These are phyloP conservation scores for Scutellaria minor DNA, from an alignment of 257 asterid genomes.

Conservation along the genomic window DNA sequence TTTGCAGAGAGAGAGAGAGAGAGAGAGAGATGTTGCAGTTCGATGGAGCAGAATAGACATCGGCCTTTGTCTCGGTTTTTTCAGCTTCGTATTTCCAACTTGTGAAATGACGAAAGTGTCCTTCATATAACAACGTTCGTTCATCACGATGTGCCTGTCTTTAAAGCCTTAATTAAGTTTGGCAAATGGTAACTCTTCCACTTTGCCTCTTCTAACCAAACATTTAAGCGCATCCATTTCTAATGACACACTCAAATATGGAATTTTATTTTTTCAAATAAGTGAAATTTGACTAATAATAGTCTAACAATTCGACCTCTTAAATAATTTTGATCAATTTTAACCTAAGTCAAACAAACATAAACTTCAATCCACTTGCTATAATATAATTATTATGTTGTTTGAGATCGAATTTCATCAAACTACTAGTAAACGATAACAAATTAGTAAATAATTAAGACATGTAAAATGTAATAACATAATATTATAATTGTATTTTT, in stretches of 20 bases:
- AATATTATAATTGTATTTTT: too few relatives aligned
- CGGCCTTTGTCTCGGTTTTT: slow-evolving; percentile 49
- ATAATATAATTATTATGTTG: too few relatives aligned
- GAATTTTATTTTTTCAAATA: too few relatives aligned
- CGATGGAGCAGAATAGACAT: slow-evolving; percentile 60
- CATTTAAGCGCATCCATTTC: not conserved
- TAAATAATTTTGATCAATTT: too few relatives aligned
- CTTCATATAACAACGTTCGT: not conserved
- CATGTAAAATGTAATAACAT: too few relatives aligned
- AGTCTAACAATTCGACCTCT: too few relatives aligned
- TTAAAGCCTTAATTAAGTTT: slow-evolving; percentile 21
- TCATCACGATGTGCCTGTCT: slow-evolving; percentile 22
- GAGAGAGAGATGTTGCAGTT: slow-evolving; percentile 28
- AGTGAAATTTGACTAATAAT: too few relatives aligned
- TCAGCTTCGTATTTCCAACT: slow-evolving; percentile 32
- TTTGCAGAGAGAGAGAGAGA: slow-evolving; percentile 32
- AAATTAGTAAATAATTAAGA: too few relatives aligned
- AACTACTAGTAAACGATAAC: too few relatives aligned
- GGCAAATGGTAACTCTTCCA: not conserved
- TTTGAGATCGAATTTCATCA: too few relatives aligned
- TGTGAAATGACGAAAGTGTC: slow-evolving; percentile 28
- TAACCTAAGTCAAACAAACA: too few relatives aligned
- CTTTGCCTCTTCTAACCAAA: slow-evolving; percentile 15
- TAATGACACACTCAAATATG: not conserved
- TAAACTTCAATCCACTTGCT: too few relatives aligned